Percentiles rank a stretch among this genome's conserved stretches.
Conservation (phyloP, 2,329 filamentous ascomycete genomes). For the Helotiales sp. region DNA sequence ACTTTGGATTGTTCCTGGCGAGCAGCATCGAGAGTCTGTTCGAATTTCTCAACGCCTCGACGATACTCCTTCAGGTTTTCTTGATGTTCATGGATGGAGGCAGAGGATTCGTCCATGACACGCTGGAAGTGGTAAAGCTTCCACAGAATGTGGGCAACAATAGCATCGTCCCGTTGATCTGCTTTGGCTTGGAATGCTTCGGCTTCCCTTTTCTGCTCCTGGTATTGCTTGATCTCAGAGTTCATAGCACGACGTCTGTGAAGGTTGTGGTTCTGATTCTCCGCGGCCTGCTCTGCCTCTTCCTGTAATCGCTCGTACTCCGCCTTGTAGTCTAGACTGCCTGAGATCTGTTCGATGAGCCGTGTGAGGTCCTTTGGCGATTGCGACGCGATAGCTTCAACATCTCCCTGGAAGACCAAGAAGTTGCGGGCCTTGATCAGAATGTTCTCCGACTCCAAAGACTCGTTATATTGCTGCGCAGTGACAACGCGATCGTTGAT, state of each 20-base stretch:
- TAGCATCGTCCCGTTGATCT: constrained; percentile 85
- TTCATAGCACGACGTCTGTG: constrained; percentile 92
- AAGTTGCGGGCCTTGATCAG: constrained; percentile 98
- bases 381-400: constrained; percentile 94
- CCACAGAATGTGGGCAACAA: constrained; percentile 93
- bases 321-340: constrained; percentile 89
- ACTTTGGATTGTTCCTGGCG: constrained; percentile 80
- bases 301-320: constrained; percentile 91
- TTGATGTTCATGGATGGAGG: constrained; percentile 88
- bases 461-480: constrained; percentile 89
- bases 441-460: constrained; percentile 91
- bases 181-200: constrained; percentile 91
- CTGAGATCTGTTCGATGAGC: constrained; percentile 95
- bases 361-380: constrained; percentile 91
- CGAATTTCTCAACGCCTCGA: constrained; percentile 82
- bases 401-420: constrained; percentile 96
- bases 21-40: constrained; percentile 76
- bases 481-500: constrained; percentile 92
- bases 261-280: constrained; percentile 86
- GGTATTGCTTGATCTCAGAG: constrained; percentile 95
- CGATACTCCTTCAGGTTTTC: constrained; percentile 92
- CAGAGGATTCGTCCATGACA: constrained; percentile 87
- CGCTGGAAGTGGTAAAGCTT: constrained; percentile 95
- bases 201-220: constrained; percentile 93
- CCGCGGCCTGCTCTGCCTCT: constrained; percentile 81